Percentiles rank a stretch among this genome's conserved stretches.
phyloP scores from a whole-genome alignment of 73 alveolate species.

The Tetrahymena borealis region DNA sequence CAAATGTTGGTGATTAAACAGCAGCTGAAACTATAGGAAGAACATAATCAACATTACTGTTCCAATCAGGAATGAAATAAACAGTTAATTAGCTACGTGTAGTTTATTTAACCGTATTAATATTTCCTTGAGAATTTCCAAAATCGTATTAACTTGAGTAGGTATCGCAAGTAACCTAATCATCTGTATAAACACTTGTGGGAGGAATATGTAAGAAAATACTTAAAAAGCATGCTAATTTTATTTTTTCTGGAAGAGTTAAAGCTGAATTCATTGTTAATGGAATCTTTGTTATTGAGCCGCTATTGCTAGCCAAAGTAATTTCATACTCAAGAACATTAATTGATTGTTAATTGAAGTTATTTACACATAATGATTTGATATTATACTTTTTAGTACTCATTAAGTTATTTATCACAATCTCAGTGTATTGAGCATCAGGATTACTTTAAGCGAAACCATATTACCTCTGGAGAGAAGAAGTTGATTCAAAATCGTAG shows the following conservation, averaged over 20 bases:
- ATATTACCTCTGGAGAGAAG: background rate
- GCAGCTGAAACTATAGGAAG: background rate
- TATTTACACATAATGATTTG: background rate
- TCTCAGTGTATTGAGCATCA: background rate
- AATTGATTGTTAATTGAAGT: background rate
- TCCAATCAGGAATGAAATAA: background rate
- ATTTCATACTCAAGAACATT: background rate
- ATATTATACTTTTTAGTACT: background rate
- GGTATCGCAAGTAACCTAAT: background rate
- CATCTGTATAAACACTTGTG: background rate
- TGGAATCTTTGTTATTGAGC: background rate
- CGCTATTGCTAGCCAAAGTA: background rate
- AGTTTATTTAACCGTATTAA: background rate
- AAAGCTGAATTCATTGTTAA: background rate
- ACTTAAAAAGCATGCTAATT: background rate
- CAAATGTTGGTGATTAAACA: background rate
- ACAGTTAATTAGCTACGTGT: background rate
- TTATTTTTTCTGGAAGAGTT: background rate
- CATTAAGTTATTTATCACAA: background rate
- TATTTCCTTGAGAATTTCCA: background rate
- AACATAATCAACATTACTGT: background rate
- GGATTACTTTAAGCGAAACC: background rate
- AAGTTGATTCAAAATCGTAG: background rate
- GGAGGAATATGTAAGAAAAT: background rate
- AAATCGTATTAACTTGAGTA: background rate